Percentiles rank a stretch among this genome's conserved stretches.
Conservation (phyloP, 1,284 basidiomycete genomes). For the Cryptococcus sp. region DNA sequence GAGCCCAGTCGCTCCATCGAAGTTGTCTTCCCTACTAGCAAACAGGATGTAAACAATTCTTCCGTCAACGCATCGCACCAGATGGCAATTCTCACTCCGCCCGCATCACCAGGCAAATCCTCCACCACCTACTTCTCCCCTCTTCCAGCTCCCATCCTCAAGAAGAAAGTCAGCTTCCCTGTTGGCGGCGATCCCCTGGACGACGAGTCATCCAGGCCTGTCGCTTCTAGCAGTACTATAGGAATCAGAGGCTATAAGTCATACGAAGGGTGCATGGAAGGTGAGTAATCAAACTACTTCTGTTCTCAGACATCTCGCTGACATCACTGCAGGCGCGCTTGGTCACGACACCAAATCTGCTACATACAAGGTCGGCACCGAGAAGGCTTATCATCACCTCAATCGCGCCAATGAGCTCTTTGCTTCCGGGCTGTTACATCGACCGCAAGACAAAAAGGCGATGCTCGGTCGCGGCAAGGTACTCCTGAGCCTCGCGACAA, state of each 20-base stretch:
- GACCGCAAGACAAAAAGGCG: slow-evolving; percentile 31
- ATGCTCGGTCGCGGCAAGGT: slow-evolving; percentile 42
- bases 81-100: slow-evolving; percentile 11
- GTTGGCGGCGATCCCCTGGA: slow-evolving; percentile 6
- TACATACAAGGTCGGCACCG: slow-evolving; percentile 39
- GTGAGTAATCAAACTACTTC: slow-evolving; percentile 26
- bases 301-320: not conserved
- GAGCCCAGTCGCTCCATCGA: slow-evolving; percentile 11
- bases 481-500: slow-evolving; percentile 38
- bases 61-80: slow-evolving; percentile 1
- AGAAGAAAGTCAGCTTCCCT: slow-evolving; percentile 8
- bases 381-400: slow-evolving; percentile 48
- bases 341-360: slow-evolving; percentile 46
- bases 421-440: slow-evolving; percentile 29
- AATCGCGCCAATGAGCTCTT: slow-evolving; percentile 46
- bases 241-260: slow-evolving; percentile 25
- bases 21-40: slow-evolving; percentile 13
- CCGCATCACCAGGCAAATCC: slow-evolving; percentile 11
- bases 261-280: slow-evolving; percentile 47
- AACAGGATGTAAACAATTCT: not conserved
- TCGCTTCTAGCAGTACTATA: slow-evolving; percentile 7
- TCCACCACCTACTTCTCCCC: slow-evolving; percentile 12
- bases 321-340: slow-evolving; percentile 31
- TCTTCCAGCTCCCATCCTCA: slow-evolving; percentile 4
- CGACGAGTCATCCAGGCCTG: slow-evolving; percentile 5